Conservation (phyloP, 1,139 yeast genomes). For the Yarrowia galli region DNA sequence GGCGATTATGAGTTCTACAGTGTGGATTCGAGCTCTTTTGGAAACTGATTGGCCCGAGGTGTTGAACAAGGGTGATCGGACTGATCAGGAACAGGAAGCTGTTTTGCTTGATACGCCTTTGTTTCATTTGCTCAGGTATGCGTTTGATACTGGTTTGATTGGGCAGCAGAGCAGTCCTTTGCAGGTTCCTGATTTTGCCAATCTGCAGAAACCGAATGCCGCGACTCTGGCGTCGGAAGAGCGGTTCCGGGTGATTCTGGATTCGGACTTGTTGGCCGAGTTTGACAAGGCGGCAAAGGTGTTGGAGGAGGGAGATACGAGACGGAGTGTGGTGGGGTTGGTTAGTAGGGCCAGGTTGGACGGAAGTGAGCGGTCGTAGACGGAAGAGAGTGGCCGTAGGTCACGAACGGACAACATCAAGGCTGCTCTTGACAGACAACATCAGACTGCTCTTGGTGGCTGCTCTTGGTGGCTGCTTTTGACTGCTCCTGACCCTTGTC, state of each 20-base stretch:
- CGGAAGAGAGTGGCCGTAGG: background rate
- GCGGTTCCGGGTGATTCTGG: background rate
- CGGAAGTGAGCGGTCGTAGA: background rate
- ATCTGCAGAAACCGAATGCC: conserved; percentile 3
- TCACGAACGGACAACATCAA: background rate
- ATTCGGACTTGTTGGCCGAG: conserved; percentile 4
- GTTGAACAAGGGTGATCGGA: background rate
- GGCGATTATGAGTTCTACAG: conserved; percentile 4
- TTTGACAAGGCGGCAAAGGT: conserved; percentile 2
- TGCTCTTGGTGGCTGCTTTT: too few species aligned
- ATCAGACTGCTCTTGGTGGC: too few species aligned
- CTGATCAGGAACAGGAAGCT: conserved; percentile 7
- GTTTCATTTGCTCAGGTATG: background rate
- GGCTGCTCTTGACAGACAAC: too few species aligned
- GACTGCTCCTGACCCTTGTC: too few species aligned
- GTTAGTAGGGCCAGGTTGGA: conserved; percentile 3
- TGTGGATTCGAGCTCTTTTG: conserved; percentile 23
- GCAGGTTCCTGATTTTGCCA: conserved; percentile 12
- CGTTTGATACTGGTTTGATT: conserved; percentile 6
- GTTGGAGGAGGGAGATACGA: background rate
- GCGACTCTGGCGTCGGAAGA: conserved; percentile 6
- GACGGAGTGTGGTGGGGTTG: conserved; percentile 1
- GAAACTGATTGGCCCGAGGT: conserved; percentile 7
- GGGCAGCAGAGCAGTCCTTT: conserved; percentile 21
- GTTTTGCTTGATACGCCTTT: conserved; percentile 6